Evolutionary conservation across 495 filamentous ascomycete species (phyloP).

Genomic region (Achaetomiella virescens): DNA sequence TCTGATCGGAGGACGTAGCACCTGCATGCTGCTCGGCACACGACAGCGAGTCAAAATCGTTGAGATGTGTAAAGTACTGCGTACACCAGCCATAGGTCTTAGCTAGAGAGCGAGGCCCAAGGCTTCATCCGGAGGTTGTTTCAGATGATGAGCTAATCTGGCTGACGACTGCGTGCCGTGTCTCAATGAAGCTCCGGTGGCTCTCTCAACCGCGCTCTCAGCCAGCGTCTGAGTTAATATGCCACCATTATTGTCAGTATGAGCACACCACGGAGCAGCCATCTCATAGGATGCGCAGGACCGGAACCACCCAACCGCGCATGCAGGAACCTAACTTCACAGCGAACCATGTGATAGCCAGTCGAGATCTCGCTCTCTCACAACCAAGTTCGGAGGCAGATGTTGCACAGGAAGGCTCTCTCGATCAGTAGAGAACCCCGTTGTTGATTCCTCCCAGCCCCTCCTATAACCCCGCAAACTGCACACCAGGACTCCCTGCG

Average conservation of each 20-base stretch:
- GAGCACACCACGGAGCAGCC: not conserved
- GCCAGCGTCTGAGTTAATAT: not conserved
- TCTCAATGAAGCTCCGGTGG: not conserved
- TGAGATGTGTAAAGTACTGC: too few species aligned
- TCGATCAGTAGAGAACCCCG: not conserved
- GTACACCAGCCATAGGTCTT: too few species aligned
- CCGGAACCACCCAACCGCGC: not conserved
- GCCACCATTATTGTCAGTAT: conserved; percentile 1
- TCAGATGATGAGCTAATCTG: conserved; percentile 3
- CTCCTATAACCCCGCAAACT: not conserved
- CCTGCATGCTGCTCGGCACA: too few species aligned
- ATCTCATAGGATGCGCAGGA: not conserved
- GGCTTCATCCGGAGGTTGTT: not conserved
- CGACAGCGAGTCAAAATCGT: too few species aligned
- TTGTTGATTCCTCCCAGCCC: not conserved
- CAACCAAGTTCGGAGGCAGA: too few species aligned
- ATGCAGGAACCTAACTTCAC: not conserved
- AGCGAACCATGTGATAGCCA: not conserved
- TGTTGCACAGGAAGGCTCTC: too few species aligned
- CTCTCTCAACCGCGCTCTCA: not conserved
- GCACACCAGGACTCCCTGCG: not conserved
- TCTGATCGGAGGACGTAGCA: too few species aligned
- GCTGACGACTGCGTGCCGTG: not conserved
- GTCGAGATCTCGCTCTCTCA: not conserved
- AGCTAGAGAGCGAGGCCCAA: not conserved